Conservation (phyloP, 306 rosid species). For the Inga leiocalycina region DNA sequence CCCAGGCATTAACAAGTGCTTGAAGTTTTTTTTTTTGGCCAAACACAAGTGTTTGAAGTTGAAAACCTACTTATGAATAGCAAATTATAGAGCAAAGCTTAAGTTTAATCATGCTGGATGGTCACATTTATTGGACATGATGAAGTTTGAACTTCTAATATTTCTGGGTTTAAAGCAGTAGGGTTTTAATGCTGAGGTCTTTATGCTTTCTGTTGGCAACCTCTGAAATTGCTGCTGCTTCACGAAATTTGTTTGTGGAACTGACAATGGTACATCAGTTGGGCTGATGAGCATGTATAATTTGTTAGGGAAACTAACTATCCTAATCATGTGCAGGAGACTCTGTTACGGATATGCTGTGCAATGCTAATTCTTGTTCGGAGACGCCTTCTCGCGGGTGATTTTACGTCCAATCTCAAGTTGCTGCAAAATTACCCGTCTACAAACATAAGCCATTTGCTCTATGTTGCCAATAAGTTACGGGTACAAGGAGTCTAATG, state of each 20-base stretch:
- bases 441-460: conserved; percentile 92
- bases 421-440: conserved; percentile 88
- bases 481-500: conserved; percentile 69
- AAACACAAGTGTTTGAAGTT: conserved; percentile 1
- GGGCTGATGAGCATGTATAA: conserved; percentile 7
- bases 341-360: conserved; percentile 91
- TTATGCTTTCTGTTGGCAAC: not conserved
- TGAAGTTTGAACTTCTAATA: not conserved
- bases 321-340: conserved; percentile 62
- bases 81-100: conserved; percentile 21
- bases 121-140: not conserved
- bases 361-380: conserved; percentile 94
- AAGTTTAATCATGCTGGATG: conserved; percentile 11
- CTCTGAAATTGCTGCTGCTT: conserved; percentile 24
- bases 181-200: not conserved
- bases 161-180: not conserved
- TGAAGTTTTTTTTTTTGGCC: not conserved
- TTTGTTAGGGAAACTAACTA: conserved; percentile 26
- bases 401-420: conserved; percentile 97
- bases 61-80: conserved; percentile 21
- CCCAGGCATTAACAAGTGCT: not conserved
- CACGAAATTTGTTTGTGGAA: conserved; percentile 20
- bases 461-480: conserved; percentile 94
- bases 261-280: conserved; percentile 11
- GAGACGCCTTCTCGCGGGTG: conserved; percentile 92